Evolutionary conservation across 2,329 filamentous ascomycete species (phyloP), one percentile per base, ranked within the genome.

Genomic region (Colletotrichum sp.): DNA sequence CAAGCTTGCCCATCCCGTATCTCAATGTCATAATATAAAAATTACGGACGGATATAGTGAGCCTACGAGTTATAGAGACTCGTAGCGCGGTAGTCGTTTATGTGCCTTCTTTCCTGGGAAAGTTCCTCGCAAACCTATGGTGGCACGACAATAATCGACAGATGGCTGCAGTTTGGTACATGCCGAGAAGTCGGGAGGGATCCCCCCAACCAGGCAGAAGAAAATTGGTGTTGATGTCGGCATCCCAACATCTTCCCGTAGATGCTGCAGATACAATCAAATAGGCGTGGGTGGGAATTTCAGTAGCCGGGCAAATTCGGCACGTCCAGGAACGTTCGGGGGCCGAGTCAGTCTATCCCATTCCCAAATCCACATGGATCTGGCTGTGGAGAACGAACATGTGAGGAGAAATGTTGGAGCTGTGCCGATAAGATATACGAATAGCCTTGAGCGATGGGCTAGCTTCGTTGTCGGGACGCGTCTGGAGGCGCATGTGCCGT

Each of bases 131-230:
- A 34, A 21, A 10, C 28, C 43, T 14, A 61, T 34, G 32, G 21
- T n/a, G n/a, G 26, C 62, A 69, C 73, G 43, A 48, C 62, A 73
- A 68, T 68, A 69, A 75, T 75, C 69, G 69, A 68, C 73, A 30
- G 21, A 18, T 36, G 43, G 34, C 56, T 48, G 55, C 66, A 48
- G 34, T 13, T 34, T 48, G 21, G 38, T 18, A 30, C n/a, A 52
- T 26, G 36, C 38, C 26, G 21, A 28, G 36, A 38, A 65, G 21
- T 34, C 34, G 34, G 26, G 59, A 63, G 12, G 32, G 14, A 63
- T 14, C 14, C 18, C 7, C 21, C 21, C n/a, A 26, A 26, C 14
- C 28, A 13, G 36, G 34, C 24, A 64, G 36, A 64, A 64, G 18
- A 63, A 21, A 24, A n/a, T 38, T 36, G n/a, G 18, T 24, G 14